Base-by-base conservation (phyloP, 208 protist species). In the Borovskyia barvae region DNA sequence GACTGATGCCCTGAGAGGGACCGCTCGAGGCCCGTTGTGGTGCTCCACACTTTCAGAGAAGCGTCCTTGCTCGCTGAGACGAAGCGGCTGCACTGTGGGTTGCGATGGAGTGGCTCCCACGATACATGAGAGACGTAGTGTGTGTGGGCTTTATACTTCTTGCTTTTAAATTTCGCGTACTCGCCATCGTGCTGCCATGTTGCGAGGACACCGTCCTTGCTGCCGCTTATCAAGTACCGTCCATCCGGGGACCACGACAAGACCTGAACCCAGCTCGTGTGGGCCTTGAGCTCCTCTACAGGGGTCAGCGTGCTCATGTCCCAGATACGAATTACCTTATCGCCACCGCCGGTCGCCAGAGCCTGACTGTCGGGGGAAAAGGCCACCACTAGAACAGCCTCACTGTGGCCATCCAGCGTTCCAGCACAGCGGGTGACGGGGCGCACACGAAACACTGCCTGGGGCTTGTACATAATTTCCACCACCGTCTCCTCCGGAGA, bases 271-370 rank as follows among this genome's bases (percentile, higher is more conserved):
- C 97, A 99, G 64, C 87, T 90, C 1, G 49, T 94, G 71, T 99
- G 97, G 14, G 66, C 91, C 47, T 85, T 92, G 25, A 98, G 85
- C 42, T 97, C 98, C 20, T 87, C 52, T 3, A 75, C 62, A 4
- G 98, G 97, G 8, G 93, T 99, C 32, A 97, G 62, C 7, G 98
- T 99, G 53, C 87, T 52, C 25, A 99, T 78, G 77, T 99, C 98
- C 98, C 98, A 99, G 24, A 99, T 74, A 28, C 98, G 86, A 37
- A 99, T 85, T 35, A 95, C 98, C 32, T 77, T 88, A 73, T 99
- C 98, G 19, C 98, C 97, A 20, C 86, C 86, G 15, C 95, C 97
- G 14, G 87, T 98, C 5, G 96, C 98, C 1, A 99, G 68, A 6
- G 85, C 71, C 24, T 72, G 78, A 61, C 97, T 94, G 84, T 99